A percentile compares a stretch with the other conserved stretches of the same genome.
phyloP scores from a whole-genome alignment of 805 yeast genomes.

The Isabelozyma rhagii region DNA sequence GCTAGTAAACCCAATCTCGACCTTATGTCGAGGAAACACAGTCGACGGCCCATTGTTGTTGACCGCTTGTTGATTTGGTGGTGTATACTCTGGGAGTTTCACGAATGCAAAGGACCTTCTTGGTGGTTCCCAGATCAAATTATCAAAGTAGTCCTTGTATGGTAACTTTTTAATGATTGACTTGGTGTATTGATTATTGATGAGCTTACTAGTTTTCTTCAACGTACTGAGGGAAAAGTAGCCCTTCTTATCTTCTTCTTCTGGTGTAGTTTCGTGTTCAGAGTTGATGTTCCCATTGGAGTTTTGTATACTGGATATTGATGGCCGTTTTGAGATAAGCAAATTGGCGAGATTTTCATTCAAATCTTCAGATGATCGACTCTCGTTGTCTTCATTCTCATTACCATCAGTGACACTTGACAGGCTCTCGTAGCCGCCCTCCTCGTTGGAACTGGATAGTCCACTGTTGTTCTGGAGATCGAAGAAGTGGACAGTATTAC shows the following conservation, averaged over 20 bases:
- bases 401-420: slow-evolving; percentile 14
- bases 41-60: not conserved
- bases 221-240: slow-evolving; percentile 16
- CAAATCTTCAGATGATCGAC: slow-evolving; percentile 32
- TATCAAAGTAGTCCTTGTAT: slow-evolving; percentile 37
- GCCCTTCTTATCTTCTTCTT: slow-evolving; percentile 5
- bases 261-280: slow-evolving; percentile 6
- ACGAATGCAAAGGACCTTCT: slow-evolving; percentile 40
- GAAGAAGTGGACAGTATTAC: slow-evolving; percentile 41
- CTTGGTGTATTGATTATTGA: slow-evolving; percentile 36
- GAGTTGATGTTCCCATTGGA: slow-evolving; percentile 1
- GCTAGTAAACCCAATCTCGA: slow-evolving; percentile 36
- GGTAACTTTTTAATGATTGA: slow-evolving; percentile 37
- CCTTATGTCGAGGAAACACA: slow-evolving; percentile 9
- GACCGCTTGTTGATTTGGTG: slow-evolving; percentile 6
- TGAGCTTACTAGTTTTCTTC: slow-evolving; percentile 22
- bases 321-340: slow-evolving; percentile 22
- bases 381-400: slow-evolving; percentile 15
- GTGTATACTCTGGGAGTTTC: slow-evolving; percentile 30
- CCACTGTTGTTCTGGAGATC: slow-evolving; percentile 10
- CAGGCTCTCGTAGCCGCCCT: slow-evolving; percentile 6
- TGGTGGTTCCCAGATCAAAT: slow-evolving; percentile 42
- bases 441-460: slow-evolving; percentile 3
- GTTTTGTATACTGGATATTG: not conserved
- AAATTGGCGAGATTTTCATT: slow-evolving; percentile 41